Conservation (phyloP, 2,329 filamentous ascomycete genomes). For the Phialemonium atrogriseum region DNA sequence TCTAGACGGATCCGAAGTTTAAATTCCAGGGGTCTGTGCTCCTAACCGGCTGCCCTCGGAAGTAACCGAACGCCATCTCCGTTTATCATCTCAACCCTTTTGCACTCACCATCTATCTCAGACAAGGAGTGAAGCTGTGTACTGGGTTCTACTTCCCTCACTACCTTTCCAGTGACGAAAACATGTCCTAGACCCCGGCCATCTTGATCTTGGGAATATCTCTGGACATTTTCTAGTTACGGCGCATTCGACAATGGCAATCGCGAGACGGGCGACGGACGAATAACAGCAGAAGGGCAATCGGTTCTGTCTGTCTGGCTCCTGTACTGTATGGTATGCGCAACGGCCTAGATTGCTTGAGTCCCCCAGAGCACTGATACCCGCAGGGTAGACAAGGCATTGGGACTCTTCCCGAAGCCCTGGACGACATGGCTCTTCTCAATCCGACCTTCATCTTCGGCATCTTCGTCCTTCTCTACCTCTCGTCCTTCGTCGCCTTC, state of each 20-base stretch:
- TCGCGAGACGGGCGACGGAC: not conserved
- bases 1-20: too few species aligned
- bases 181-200: too few species aligned
- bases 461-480: slow-evolving; percentile 75
- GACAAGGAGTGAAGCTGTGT: too few species aligned
- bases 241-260: slow-evolving; percentile 1
- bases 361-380: not conserved
- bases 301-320: not conserved
- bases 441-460: slow-evolving; percentile 80
- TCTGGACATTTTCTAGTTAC: too few species aligned
- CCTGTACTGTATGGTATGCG: slow-evolving; percentile 1
- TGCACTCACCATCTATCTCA: too few species aligned
- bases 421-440: slow-evolving; percentile 51
- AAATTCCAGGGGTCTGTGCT: too few species aligned
- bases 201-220: too few species aligned
- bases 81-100: too few species aligned
- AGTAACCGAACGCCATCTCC: too few species aligned
- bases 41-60: too few species aligned
- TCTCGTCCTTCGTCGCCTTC: slow-evolving; percentile 88
- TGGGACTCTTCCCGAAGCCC: not conserved
- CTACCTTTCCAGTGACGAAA: too few species aligned
- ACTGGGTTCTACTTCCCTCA: too few species aligned
- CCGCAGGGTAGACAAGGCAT: not conserved
- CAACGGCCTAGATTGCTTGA: not conserved
- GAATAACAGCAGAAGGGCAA: slow-evolving; percentile 1